Evolutionary conservation across 2,329 filamentous ascomycete genomes (phyloP).

Genomic region (Nemania sp.): DNA sequence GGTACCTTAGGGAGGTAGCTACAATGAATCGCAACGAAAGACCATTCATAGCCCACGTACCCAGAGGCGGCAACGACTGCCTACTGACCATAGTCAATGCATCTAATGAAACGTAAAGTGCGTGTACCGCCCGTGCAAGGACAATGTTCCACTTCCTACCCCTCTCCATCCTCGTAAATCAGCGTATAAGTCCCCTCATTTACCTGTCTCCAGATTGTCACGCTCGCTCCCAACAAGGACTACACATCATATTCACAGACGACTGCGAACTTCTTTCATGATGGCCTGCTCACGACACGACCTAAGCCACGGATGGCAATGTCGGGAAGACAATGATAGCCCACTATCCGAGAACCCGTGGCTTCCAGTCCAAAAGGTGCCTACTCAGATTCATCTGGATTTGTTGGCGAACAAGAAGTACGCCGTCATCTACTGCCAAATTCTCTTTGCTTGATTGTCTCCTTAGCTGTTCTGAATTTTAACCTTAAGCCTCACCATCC

Average conservation of each 20-base stretch:
- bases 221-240: background rate
- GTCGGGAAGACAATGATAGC: slow-evolving; percentile 15
- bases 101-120: too few species aligned
- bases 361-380: slow-evolving; percentile 42
- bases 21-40: too few species aligned
- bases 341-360: slow-evolving; percentile 30
- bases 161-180: too few species aligned
- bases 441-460: too few species aligned
- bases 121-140: too few species aligned
- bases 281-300: slow-evolving; percentile 17
- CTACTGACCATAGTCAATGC: too few species aligned
- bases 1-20: too few species aligned
- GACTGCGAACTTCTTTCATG: background rate
- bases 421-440: background rate
- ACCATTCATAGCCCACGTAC: too few species aligned
- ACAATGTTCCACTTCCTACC: too few species aligned
- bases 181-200: too few species aligned
- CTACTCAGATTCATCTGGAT: slow-evolving; percentile 45
- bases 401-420: slow-evolving; percentile 43
- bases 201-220: background rate
- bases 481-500: background rate
- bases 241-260: background rate
- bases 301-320: slow-evolving; percentile 18
- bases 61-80: too few species aligned
- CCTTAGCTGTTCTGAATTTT: background rate